A percentile compares a stretch with the other conserved stretches of the same genome.
Conservation (phyloP, 2,329 filamentous ascomycete genomes). For the Hypoxylon sp. region DNA sequence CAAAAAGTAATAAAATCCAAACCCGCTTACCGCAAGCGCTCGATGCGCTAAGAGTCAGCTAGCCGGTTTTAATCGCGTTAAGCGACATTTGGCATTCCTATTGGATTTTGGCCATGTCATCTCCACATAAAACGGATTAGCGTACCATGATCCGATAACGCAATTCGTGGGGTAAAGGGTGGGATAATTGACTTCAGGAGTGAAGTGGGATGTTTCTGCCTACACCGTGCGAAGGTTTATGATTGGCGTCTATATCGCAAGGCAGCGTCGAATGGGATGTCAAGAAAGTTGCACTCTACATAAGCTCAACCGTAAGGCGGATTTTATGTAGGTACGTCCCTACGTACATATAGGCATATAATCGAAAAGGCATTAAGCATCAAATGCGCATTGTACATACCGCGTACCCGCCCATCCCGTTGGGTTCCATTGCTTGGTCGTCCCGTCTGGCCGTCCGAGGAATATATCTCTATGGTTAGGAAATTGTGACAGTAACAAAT, state of each 20-base stretch:
- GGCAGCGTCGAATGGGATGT: neutral
- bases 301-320: slow-evolving; percentile 3
- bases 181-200: slow-evolving; percentile 26
- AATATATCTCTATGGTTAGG: neutral
- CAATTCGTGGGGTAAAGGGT: slow-evolving; percentile 46
- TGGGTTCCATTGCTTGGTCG: slow-evolving; percentile 10
- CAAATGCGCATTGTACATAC: neutral
- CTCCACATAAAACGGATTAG: neutral
- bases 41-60: slow-evolving; percentile 24
- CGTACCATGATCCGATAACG: slow-evolving; percentile 41
- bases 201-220: slow-evolving; percentile 22
- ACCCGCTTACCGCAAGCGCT: slow-evolving; percentile 30
- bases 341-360: slow-evolving; percentile 23
- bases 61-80: slow-evolving; percentile 26
- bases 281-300: neutral
- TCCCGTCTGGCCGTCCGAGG: neutral
- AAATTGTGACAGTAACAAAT: neutral
- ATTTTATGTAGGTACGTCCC: slow-evolving; percentile 32
- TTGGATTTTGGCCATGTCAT: slow-evolving; percentile 1
- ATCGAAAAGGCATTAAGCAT: slow-evolving; percentile 1
- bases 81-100: slow-evolving; percentile 6
- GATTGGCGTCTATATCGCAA: slow-evolving; percentile 3
- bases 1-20: neutral
- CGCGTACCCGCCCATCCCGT: slow-evolving; percentile 19
- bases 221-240: slow-evolving; percentile 23